Base-by-base conservation (phyloP, 805 yeast species). In the Groenewaldozyma tartarivorans region DNA sequence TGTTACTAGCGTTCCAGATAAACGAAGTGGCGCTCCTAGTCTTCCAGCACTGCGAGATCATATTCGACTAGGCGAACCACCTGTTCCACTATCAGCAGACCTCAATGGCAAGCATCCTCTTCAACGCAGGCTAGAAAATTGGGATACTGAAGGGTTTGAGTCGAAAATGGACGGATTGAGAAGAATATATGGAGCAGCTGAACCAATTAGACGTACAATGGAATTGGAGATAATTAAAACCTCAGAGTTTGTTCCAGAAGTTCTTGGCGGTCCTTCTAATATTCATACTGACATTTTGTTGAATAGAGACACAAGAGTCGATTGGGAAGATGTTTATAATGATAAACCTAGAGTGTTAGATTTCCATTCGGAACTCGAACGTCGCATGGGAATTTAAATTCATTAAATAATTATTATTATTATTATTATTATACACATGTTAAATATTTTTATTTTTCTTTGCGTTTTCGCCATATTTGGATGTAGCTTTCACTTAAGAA, bases 281-380 rank as follows among this genome's bases (percentile, higher is more conserved):
- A 43, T 85, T 45, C 94, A 85, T 56, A 72, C 69, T 45, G 95
- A 88, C 55, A 82, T 92, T 40, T 68, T 92, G 43, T 58, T 76
- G 56, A 84, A 84, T 64, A 79, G 74, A 54, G 97, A 92, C 44
- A 62, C 79, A 17, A 61, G 75, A 13, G 65, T 90, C 33, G 96
- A 85, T 53, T 90, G 97, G 96, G 97, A 92, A 54, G 97, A 92
- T 54, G 72, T 90, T 17, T 88, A 88, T 60, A 68, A 69, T 20
- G 81, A 50, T 18, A 34, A 39, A 17, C 18, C 35, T 7, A 22
- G 30, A 32, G 24, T 53, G 15, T 57, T 57, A 9, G 84, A 79
- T 53, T 73, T 86, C 66, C 95, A 85, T 58, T 56, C 77, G 13
- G 86, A 80, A 52, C 69, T 86, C 70, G 92, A 82, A 61, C 72